Base-by-base conservation (phyloP, 495 filamentous ascomycete species). In the Aspergillus affinis region DNA sequence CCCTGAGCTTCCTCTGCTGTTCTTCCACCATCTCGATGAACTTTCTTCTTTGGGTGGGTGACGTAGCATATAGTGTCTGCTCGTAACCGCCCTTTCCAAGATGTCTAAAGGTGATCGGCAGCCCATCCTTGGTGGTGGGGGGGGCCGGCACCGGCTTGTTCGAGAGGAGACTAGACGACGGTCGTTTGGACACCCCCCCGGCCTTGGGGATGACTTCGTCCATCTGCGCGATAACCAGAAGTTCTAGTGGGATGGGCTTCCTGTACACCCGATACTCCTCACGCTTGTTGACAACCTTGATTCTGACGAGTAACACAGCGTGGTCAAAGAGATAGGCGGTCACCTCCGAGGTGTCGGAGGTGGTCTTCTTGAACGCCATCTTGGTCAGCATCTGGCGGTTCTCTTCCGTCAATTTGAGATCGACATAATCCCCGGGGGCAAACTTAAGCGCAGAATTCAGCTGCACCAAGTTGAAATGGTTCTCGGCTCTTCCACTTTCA, bases 61-160 rank as follows among this genome's bases (percentile, higher is more conserved):
- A 91, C 20, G 86, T 82, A 26, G 91, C 92, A 72, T 88, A 98
- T 2, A 99, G 80, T n/a, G 93, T 93, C 62, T 89, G 81, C 67
- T 96, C 95, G 71, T 96, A 98, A 44, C 93, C 93, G 56, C 91
- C 92, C 69, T 93, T 95, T n/a, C 95, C 95, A 26, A 99, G 84
- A 80, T 98, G 95, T 55, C 88, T 85, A 81, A 99, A 98, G n/a
- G 93, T 98, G 65, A 99, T 94, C 1, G 95, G 95, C 73, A 90
- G 92, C 44, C 90, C 92, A 64, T 96, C 91, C 67, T 91, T 84
- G 19, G 79, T 75, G 8, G 82, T 75, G 5, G 82, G 79, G 27
- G 75, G 69, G 51, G 78, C 76, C 15, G 73, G 65, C n/a, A 72
- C 81, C 54, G 87, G 85, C 55, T 89, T 83, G 26, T 91, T 90